Evolutionary conservation across 2,329 filamentous ascomycete genomes (phyloP).

Genomic region (Cylindrodendrum hubeiense): DNA sequence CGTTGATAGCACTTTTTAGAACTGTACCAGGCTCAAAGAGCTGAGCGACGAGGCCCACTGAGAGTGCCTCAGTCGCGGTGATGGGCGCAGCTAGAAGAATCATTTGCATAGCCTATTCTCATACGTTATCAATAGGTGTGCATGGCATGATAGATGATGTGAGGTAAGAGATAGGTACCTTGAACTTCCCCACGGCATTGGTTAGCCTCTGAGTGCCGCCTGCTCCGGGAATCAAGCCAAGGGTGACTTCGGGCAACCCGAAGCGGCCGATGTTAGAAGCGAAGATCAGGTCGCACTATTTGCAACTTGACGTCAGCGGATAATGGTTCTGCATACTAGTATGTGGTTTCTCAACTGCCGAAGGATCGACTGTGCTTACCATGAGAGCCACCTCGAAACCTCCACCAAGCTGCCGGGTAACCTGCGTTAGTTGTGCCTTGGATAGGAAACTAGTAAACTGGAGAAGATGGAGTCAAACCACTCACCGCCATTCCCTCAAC

Average conservation of each 20-base stretch:
- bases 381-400: constrained; percentile 63
- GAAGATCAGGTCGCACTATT: constrained; percentile 55
- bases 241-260: constrained; percentile 54
- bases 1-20: constrained; percentile 41
- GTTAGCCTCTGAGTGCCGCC: constrained; percentile 56
- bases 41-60: constrained; percentile 43
- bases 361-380: constrained; percentile 43
- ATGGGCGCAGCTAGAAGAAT: constrained; percentile 47
- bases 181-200: constrained; percentile 55
- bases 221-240: constrained; percentile 55
- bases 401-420: constrained; percentile 56
- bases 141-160: background rate
- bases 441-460: background rate
- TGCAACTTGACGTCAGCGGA: background rate
- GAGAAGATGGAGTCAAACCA: constrained; percentile 10
- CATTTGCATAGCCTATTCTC: constrained; percentile 48
- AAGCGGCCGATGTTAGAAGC: constrained; percentile 50
- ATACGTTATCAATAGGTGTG: background rate
- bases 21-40: constrained; percentile 44
- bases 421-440: constrained; percentile 18
- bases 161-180: constrained; percentile 40
- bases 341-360: background rate
- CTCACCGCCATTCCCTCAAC: constrained; percentile 64
- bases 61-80: constrained; percentile 40
- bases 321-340: background rate